phyloP scores from a whole-genome alignment of 768 basidiomycete genomes.

The Leccinum arenicola region DNA sequence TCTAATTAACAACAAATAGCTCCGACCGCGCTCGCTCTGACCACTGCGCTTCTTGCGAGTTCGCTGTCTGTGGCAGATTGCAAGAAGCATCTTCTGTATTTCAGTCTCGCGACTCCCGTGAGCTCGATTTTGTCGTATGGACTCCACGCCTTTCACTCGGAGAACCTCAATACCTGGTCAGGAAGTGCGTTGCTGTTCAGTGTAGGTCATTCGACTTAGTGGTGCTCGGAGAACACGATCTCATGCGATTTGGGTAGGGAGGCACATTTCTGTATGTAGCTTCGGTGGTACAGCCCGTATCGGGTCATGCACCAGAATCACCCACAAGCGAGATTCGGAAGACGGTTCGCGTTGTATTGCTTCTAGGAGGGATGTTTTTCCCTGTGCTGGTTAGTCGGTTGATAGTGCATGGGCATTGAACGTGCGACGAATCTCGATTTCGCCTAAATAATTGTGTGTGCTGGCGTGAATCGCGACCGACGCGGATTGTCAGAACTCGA shows the following conservation, averaged over 20 bases:
- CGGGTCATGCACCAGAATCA: slow-evolving; percentile 40
- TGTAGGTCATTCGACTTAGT: slow-evolving; percentile 44
- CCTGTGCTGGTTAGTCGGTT: slow-evolving; percentile 60
- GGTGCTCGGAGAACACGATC: neutral
- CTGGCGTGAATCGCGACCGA: neutral
- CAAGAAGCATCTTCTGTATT: slow-evolving; percentile 70
- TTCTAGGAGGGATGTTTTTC: slow-evolving; percentile 67
- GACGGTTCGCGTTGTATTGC: slow-evolving; percentile 46
- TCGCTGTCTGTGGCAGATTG: slow-evolving; percentile 67
- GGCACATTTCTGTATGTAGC: slow-evolving; percentile 96
- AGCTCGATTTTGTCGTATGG: slow-evolving; percentile 77
- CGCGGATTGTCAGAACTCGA: neutral
- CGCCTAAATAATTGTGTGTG: neutral
- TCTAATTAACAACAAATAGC: slow-evolving; percentile 45
- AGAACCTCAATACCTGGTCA: slow-evolving; percentile 49
- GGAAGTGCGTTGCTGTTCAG: slow-evolving; percentile 82
- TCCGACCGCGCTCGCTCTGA: slow-evolving; percentile 87
- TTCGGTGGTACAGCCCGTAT: slow-evolving; percentile 79
- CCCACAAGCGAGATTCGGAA: slow-evolving; percentile 43
- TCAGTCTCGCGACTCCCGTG: slow-evolving; percentile 81
- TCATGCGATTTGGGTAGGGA: slow-evolving; percentile 47
- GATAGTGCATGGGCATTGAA: slow-evolving; percentile 57
- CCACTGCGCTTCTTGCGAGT: slow-evolving; percentile 78
- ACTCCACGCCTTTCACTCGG: slow-evolving; percentile 49
- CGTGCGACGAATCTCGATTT: neutral